Conservation (phyloP, 176 grass and related monocot genomes). For the Musa acuminata region DNA sequence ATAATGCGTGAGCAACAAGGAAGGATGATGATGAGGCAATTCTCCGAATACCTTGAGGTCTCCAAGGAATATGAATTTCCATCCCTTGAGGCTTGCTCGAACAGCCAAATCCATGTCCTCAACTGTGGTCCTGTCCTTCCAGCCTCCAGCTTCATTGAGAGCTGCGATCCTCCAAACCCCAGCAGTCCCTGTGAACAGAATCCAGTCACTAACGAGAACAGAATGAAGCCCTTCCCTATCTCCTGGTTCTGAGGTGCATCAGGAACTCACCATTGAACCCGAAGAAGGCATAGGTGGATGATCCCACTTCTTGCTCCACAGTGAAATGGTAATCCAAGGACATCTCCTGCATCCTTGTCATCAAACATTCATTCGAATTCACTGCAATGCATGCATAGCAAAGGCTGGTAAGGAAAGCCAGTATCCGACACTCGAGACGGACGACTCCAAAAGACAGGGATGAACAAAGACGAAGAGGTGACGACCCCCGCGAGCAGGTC, state of each 20-base stretch:
- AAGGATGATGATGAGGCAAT: too few relatives aligned
- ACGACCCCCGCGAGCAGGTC: too few relatives aligned
- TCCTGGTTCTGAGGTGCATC: background rate
- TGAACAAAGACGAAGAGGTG: too few relatives aligned
- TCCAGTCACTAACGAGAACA: background rate
- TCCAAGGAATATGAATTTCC: conserved; percentile 7
- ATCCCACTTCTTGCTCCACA: background rate
- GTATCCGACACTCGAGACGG: too few relatives aligned
- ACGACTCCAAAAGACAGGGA: too few relatives aligned
- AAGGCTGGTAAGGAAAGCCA: too few relatives aligned
- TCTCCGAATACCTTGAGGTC: background rate
- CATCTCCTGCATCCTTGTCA: conserved; percentile 14
- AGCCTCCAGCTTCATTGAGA: conserved; percentile 10
- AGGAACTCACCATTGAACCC: background rate
- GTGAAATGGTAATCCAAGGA: conserved; percentile 2
- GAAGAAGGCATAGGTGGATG: conserved; percentile 10
- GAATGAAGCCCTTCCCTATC: background rate
- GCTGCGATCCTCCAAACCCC: background rate
- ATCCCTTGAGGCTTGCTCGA: conserved; percentile 3
- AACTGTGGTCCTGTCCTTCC: conserved; percentile 5
- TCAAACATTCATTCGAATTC: conserved; percentile 9
- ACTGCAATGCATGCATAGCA: background rate
- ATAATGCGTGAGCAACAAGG: too few relatives aligned
- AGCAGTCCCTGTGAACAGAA: background rate
- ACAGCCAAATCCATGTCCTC: conserved; percentile 8